These are phyloP conservation scores for Tylopilus sp. DNA, from an alignment of 768 basidiomycete species.

Conservation along the genomic window DNA sequence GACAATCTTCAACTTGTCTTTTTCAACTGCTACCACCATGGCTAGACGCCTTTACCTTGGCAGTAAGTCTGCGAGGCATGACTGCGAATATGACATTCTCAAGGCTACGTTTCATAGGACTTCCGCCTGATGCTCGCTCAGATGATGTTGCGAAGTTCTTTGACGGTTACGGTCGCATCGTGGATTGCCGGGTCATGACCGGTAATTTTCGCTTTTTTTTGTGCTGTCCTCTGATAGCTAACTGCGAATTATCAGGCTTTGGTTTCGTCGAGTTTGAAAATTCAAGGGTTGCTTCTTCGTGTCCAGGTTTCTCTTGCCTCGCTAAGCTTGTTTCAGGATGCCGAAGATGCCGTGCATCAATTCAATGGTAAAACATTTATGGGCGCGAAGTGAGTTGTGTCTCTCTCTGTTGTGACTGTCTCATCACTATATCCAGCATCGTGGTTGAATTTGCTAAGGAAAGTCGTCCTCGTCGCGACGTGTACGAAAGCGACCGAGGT, in stretches of 20 bases:
- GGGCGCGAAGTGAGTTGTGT: constrained; percentile 58
- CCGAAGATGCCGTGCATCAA: constrained; percentile 86
- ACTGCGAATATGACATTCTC: constrained; percentile 8
- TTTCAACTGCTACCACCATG: constrained; percentile 48
- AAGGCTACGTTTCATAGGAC: constrained; percentile 42
- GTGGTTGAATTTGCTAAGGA: constrained; percentile 97
- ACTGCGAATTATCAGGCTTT: constrained; percentile 56
- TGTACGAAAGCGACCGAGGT: constrained; percentile 55
- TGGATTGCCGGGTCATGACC: constrained; percentile 94
- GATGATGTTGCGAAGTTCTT: constrained; percentile 88
- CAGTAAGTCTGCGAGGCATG: constrained; percentile 44
- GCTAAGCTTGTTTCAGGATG: constrained; percentile 58
- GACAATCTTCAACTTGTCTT: constrained; percentile 24
- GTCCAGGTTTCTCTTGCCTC: not conserved
- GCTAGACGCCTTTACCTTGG: constrained; percentile 84
- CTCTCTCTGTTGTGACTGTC: not conserved
- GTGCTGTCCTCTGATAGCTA: not conserved
- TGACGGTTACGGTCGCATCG: constrained; percentile 83
- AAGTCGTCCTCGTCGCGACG: constrained; percentile 77
- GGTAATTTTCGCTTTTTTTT: constrained; percentile 50
- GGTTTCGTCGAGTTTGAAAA: constrained; percentile 97
- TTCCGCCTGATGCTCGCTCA: constrained; percentile 78
- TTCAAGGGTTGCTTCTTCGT: constrained; percentile 48
- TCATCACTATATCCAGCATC: constrained; percentile 50
- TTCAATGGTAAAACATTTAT: constrained; percentile 89